These are phyloP conservation scores for Hypoxylon sp. DNA, from an alignment of 2,329 filamentous ascomycete species.

Conservation along the genomic window DNA sequence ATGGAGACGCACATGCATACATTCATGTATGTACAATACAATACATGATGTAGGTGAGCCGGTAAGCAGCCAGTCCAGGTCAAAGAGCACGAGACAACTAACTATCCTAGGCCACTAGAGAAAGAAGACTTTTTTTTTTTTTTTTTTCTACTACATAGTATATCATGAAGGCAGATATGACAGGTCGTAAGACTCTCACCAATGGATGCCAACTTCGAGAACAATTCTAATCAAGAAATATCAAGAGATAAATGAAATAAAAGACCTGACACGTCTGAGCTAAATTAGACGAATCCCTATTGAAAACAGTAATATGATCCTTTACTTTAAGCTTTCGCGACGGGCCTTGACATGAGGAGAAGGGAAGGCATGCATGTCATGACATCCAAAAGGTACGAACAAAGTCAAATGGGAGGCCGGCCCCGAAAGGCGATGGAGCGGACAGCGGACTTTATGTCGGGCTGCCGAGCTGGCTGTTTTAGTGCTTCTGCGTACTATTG, in stretches of 20 bases:
- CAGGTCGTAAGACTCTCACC: slow-evolving; percentile 15
- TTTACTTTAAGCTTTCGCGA: slow-evolving; percentile 20
- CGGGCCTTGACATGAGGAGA: slow-evolving; percentile 19
- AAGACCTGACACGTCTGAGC: background rate
- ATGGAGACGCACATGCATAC: no score
- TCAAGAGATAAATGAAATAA: no score
- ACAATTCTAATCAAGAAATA: slow-evolving; percentile 20
- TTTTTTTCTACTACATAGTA: no score
- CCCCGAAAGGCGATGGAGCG: slow-evolving; percentile 16
- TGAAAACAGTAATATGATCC: slow-evolving; percentile 15
- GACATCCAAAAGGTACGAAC: slow-evolving; percentile 18
- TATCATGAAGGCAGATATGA: no score
- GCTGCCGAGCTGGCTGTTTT: slow-evolving; percentile 21
- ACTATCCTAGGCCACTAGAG: slow-evolving; percentile 20
- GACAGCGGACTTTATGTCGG: slow-evolving; percentile 30
- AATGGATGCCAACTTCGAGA: slow-evolving; percentile 16
- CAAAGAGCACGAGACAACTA: slow-evolving; percentile 4
- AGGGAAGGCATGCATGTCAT: no score
- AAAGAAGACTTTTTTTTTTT: slow-evolving; percentile 9
- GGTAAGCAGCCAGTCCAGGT: slow-evolving; percentile 9
- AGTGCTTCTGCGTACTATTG: no score
- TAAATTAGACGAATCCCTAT: slow-evolving; percentile 11
- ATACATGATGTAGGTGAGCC: background rate
- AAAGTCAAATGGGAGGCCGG: slow-evolving; percentile 10
- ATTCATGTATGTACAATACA: no score